Base-by-base conservation (phyloP, 495 filamentous ascomycete species). In the Antarctomyces pellizariae region DNA sequence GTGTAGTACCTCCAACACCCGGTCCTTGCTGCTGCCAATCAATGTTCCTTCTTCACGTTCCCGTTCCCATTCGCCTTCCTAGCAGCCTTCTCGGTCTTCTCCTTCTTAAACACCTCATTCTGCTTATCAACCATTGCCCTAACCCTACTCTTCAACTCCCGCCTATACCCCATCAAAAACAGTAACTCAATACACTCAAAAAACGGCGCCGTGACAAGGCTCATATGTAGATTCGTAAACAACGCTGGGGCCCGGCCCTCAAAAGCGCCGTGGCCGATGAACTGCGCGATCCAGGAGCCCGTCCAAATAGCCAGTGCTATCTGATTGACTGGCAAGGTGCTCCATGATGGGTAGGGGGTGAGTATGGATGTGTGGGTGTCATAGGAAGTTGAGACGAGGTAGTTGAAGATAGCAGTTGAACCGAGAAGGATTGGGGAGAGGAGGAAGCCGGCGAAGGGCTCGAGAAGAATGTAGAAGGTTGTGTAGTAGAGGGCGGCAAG, bases 151-250 rank as follows among this genome's bases (percentile, higher is more conserved):
- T 77, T 75, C 42, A 97, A 51, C 44, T 84, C 83, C 0, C 74
- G 75, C 13, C 86, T 63, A 49, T 95, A 97, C 4, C 86, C 86
- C 29, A 84, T 67, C 41, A 58, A 69, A 53, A 97, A 97, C 13
- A 97, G 53, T 10, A 90, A 52, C 56, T 97, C 84, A 44, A 97
- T 72, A 76, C 84, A 97, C 16, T 95, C 82, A 41, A 97, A 97
- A 36, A 97, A 67, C n/a, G 86, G 86, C 0, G 86, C 86, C n/a
- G 95, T 59, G 33, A 97, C 71, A 29, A 92, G 42, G 13, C 86
- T 82, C 47, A 93, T 84, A 13, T 83, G 58, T 18, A 93, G 48
- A 41, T 92, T 95, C 48, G 93, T 84, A 35, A 93, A 49, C 33
- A 91, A 41, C 7, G 84, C 84, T 7, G 86, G 86, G 2, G 83